A percentile compares a stretch with the other conserved stretches of the same genome.
These are phyloP conservation scores for Botrytis medusae DNA, from an alignment of 2,329 filamentous ascomycete genomes.

Conservation along the genomic window DNA sequence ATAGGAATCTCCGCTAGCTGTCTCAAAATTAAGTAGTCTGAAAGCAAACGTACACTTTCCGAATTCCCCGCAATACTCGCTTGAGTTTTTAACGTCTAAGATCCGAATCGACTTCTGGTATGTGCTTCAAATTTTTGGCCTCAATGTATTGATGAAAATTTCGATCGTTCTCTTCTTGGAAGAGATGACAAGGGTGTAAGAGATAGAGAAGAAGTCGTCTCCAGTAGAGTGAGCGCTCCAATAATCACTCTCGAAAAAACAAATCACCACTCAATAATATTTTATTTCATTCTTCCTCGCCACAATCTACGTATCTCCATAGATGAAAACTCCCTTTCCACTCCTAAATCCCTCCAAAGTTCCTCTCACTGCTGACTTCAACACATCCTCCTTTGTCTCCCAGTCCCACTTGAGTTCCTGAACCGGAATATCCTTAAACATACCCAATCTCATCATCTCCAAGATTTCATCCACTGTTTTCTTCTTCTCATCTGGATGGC, in stretches of 20 bases:
- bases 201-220: neutral
- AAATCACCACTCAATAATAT: neutral
- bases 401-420: conserved; percentile 80
- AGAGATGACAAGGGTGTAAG: neutral
- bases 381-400: conserved; percentile 68
- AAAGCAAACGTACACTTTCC: neutral
- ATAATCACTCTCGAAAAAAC: neutral
- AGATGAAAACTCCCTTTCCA: conserved; percentile 90
- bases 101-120: neutral
- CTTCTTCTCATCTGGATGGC: conserved; percentile 70
- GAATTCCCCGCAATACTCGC: neutral
- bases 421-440: conserved; percentile 82
- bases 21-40: neutral
- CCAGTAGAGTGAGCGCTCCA: neutral
- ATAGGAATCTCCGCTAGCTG: neutral
- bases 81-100: neutral
- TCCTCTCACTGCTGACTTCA: conserved; percentile 75
- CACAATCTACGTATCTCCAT: conserved; percentile 51
- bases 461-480: conserved; percentile 84
- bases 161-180: neutral
- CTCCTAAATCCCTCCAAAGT: conserved; percentile 80
- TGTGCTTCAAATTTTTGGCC: neutral
- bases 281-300: neutral
- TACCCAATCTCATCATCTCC: conserved; percentile 68
- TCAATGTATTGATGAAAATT: neutral